phyloP scores from a whole-genome alignment of 176 grass and related monocot genomes.

The Phyllostachys edulis region DNA sequence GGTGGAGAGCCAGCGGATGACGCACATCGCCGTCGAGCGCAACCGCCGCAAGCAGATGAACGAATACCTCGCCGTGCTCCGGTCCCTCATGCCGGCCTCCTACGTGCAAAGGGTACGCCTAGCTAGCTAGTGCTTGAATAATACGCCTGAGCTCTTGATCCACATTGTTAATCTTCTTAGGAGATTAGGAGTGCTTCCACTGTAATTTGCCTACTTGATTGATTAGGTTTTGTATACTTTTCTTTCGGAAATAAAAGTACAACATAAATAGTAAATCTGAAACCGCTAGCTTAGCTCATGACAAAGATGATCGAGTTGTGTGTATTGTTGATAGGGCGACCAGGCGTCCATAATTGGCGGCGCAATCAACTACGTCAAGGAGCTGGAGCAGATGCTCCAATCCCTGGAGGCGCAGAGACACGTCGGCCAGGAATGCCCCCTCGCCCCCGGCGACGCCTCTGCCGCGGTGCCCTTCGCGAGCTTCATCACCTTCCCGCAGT shows the following conservation, averaged over 20 bases:
- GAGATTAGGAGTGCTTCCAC: neutral
- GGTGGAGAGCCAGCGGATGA: conserved; percentile 87
- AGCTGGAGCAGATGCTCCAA: conserved; percentile 76
- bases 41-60: conserved; percentile 87
- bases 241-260: neutral
- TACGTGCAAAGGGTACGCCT: conserved; percentile 67
- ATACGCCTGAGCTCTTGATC: neutral
- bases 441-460: neutral
- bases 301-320: neutral
- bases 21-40: conserved; percentile 89
- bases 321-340: conserved; percentile 46
- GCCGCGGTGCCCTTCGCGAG: conserved; percentile 36
- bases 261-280: neutral
- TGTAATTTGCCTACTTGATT: neutral
- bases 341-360: conserved; percentile 94
- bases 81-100: conserved; percentile 76
- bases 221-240: neutral
- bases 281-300: neutral
- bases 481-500: conserved; percentile 85
- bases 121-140: conserved; percentile 11
- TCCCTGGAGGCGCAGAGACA: conserved; percentile 54
- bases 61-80: conserved; percentile 74
- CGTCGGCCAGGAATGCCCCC: neutral
- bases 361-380: conserved; percentile 89
- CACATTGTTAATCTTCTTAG: neutral